Conservation (phyloP, 306 rosid genomes). For the Trifolium fragiferum region DNA sequence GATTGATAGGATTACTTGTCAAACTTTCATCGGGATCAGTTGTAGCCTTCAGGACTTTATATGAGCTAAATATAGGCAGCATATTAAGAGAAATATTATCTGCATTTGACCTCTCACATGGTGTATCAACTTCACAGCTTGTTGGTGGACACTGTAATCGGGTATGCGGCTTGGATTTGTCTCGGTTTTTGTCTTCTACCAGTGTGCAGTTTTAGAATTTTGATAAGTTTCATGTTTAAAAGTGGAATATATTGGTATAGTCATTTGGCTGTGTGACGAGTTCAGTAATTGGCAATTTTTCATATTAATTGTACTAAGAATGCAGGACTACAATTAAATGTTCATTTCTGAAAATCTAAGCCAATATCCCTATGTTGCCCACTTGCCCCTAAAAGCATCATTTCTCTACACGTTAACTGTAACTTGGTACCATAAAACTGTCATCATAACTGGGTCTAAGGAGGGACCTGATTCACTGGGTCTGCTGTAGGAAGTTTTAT, state of each 20-base stretch:
- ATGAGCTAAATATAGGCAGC: conserved; percentile 81
- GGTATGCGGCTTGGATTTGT: conserved; percentile 57
- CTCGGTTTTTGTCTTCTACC: conserved; percentile 35
- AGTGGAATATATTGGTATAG: conserved; percentile 1
- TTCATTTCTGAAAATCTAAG: conserved; percentile 24
- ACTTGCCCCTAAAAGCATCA: conserved; percentile 6
- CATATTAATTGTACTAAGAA: neutral
- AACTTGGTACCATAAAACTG: neutral
- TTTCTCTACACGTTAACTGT: conserved; percentile 21
- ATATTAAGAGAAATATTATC: conserved; percentile 74
- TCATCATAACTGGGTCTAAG: neutral
- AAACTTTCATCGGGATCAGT: conserved; percentile 84
- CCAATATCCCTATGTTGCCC: conserved; percentile 20
- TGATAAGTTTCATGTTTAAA: conserved; percentile 30
- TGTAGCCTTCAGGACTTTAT: conserved; percentile 74
- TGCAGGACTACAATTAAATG: conserved; percentile 12
- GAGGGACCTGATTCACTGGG: conserved; percentile 7
- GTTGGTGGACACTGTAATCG: conserved; percentile 79
- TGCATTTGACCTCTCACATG: conserved; percentile 68
- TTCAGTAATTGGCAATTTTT: conserved; percentile 20
- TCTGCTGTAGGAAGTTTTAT: neutral
- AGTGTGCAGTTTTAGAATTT: conserved; percentile 8
- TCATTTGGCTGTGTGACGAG: conserved; percentile 13
- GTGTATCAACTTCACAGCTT: conserved; percentile 67
- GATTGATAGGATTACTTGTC: conserved; percentile 83